Base-by-base conservation (phyloP, 352 stramenopile genomes). In the Phytophthora pisi region DNA sequence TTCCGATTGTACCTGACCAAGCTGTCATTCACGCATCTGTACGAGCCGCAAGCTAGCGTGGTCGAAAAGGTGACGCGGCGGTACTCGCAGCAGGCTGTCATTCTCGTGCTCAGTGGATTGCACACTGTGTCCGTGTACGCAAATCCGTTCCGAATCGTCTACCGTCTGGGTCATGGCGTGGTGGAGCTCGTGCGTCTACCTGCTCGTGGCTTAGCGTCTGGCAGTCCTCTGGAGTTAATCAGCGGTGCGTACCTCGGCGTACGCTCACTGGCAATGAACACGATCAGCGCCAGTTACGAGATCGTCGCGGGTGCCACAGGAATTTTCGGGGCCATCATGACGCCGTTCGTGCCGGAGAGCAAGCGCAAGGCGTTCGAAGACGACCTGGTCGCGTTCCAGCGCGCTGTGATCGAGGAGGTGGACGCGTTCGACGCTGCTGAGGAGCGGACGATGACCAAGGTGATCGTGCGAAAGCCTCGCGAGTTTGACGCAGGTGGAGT, bases 71-170 rank as follows among this genome's bases (percentile, higher is more conserved):
- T 96, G 28, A 90, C 78, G 20, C 82, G 85, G 16, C 81, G 86
- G 18, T 96, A 96, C 62, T 86, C 90, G 24, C 89, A 96, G 46
- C 89, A 96, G 62, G 86, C 89, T 3, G 87, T 95, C 18, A 89
- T 93, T 28, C 72, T 96, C 13, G 88, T 96, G 42, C 74, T 96
- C 2, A 87, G 87, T 61, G 89, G 89, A 0, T 50, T 96, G 49
- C 88, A 96, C 61, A 95, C 89, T 1, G 89, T 96, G 24, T 95
- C 87, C 0, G 82, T 95, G 68, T 96, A 95, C 58, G 89, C 88
- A 20, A 96, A 96, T 54, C 89, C 89, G 23, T 91, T 96, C 53
- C 87, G 89, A 9, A 95, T 96, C 54, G 81, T 91, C 5, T 96
- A 96, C 51, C 87, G 89, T 8, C 77, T 96, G 5, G 87, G 84